These are phyloP conservation scores for Kluyveromyces wickerhamii DNA, from an alignment of 805 yeast genomes.

Conservation along the genomic window DNA sequence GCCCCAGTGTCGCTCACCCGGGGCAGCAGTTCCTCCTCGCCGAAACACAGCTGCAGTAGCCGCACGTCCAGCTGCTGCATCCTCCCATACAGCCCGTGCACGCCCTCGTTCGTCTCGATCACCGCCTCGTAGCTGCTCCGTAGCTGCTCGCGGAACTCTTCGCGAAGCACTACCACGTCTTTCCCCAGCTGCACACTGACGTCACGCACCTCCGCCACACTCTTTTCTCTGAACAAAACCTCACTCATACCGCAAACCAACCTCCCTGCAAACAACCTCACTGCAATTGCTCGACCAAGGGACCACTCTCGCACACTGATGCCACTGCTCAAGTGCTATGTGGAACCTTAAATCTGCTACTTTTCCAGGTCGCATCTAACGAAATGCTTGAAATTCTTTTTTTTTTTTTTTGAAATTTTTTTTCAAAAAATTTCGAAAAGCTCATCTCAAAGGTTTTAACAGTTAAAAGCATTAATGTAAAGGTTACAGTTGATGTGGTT, in stretches of 20 bases:
- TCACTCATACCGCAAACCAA: too few relatives aligned
- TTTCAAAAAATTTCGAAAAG: neutral
- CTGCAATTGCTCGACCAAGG: too few relatives aligned
- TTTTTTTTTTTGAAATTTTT: neutral
- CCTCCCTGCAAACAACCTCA: too few relatives aligned
- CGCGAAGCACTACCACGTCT: conserved; percentile 12
- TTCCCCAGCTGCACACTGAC: conserved; percentile 13
- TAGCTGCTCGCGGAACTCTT: conserved; percentile 16
- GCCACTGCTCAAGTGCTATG: too few relatives aligned
- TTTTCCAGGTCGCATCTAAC: too few relatives aligned
- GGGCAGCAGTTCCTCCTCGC: conserved; percentile 3
- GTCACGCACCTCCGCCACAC: conserved; percentile 10
- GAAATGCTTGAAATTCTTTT: neutral
- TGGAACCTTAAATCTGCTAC: too few relatives aligned
- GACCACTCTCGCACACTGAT: too few relatives aligned
- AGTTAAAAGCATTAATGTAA: too few relatives aligned
- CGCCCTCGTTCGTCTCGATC: conserved; percentile 19
- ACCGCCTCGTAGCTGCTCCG: conserved; percentile 20
- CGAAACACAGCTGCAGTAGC: conserved; percentile 26
- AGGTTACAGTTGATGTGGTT: too few relatives aligned
- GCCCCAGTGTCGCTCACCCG: conserved; percentile 17
- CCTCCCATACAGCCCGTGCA: conserved; percentile 11
- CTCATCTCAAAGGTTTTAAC: conserved; percentile 1
- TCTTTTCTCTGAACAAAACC: conserved; percentile 7
- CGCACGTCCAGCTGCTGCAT: conserved; percentile 17